These are phyloP conservation scores for Coleophoma cylindrospora DNA, from an alignment of 2,329 filamentous ascomycete genomes.

Conservation along the genomic window DNA sequence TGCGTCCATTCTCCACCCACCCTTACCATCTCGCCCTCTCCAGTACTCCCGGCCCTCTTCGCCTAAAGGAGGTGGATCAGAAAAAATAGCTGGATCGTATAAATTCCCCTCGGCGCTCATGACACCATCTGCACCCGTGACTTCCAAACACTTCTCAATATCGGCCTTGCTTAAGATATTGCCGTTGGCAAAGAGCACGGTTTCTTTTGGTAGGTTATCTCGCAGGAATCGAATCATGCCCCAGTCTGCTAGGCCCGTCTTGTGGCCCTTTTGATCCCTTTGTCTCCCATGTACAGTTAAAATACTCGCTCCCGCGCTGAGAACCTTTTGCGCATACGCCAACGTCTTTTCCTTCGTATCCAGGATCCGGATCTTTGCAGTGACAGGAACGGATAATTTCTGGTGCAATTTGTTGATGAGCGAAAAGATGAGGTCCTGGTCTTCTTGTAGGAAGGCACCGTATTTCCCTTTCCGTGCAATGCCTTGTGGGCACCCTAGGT, in stretches of 20 bases:
- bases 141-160: constrained; percentile 70
- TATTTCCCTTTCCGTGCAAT: constrained; percentile 90
- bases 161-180: constrained; percentile 83
- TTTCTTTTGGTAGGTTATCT: constrained; percentile 77
- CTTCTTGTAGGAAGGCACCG: constrained; percentile 91
- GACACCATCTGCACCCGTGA: constrained; percentile 83
- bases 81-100: constrained; percentile 86
- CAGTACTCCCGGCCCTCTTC: constrained; percentile 78
- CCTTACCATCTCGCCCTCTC: constrained; percentile 71
- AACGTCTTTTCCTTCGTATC: constrained; percentile 84
- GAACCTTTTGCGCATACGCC: constrained; percentile 81
- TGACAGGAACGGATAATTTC: constrained; percentile 77
- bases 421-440: constrained; percentile 76
- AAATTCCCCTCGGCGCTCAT: constrained; percentile 97
- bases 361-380: constrained; percentile 88
- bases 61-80: constrained; percentile 56
- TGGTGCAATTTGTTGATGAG: constrained; percentile 80
- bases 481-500: constrained; percentile 92
- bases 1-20: constrained; percentile 85
- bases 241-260: constrained; percentile 94
- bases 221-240: constrained; percentile 74
- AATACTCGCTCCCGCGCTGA: constrained; percentile 85
- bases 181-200: constrained; percentile 94
- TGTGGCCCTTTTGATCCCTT: constrained; percentile 91
- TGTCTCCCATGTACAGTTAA: constrained; percentile 86